A percentile compares a stretch with the other conserved stretches of the same genome.
These are phyloP conservation scores for Ceratobasidium sp. DNA, from an alignment of 1,284 basidiomycete genomes.

Conservation along the genomic window DNA sequence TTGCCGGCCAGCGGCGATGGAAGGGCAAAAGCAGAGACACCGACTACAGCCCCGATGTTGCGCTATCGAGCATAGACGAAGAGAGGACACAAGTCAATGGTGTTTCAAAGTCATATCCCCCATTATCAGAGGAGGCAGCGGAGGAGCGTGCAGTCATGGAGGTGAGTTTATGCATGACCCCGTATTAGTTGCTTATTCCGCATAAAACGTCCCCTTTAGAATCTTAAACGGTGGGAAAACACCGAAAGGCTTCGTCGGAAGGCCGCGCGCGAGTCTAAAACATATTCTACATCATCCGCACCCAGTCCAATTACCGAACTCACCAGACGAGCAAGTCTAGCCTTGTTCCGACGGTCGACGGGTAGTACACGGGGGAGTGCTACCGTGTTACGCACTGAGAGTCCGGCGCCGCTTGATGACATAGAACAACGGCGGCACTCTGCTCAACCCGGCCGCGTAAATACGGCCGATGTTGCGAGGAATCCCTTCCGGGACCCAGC, in stretches of 20 bases:
- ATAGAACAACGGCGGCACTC: constrained; percentile 27
- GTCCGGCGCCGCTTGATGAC: constrained; percentile 32
- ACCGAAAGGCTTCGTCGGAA: constrained; percentile 36
- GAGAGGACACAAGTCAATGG: background rate
- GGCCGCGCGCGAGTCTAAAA: constrained; percentile 32
- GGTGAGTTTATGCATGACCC: constrained; percentile 5
- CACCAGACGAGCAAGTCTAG: constrained; percentile 23
- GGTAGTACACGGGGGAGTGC: background rate
- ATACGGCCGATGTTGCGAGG: constrained; percentile 14
- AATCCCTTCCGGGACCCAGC: constrained; percentile 34
- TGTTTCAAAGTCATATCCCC: constrained; percentile 16
- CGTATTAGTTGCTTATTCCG: background rate
- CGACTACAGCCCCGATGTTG: background rate
- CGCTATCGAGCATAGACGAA: background rate
- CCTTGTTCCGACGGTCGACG: constrained; percentile 26
- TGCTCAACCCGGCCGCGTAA: constrained; percentile 4
- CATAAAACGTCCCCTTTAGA: background rate
- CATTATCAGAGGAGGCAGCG: constrained; percentile 28
- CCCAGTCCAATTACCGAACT: constrained; percentile 21
- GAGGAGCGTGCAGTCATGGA: constrained; percentile 34
- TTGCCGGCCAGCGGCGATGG: constrained; percentile 2
- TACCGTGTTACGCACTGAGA: constrained; percentile 10
- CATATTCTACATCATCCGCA: constrained; percentile 18
- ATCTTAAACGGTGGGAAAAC: constrained; percentile 36
- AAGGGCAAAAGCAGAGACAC: constrained; percentile 34